phyloP scores from a whole-genome alignment of 139 green algal genomes.

The Limnomonas spitsbergensis region DNA sequence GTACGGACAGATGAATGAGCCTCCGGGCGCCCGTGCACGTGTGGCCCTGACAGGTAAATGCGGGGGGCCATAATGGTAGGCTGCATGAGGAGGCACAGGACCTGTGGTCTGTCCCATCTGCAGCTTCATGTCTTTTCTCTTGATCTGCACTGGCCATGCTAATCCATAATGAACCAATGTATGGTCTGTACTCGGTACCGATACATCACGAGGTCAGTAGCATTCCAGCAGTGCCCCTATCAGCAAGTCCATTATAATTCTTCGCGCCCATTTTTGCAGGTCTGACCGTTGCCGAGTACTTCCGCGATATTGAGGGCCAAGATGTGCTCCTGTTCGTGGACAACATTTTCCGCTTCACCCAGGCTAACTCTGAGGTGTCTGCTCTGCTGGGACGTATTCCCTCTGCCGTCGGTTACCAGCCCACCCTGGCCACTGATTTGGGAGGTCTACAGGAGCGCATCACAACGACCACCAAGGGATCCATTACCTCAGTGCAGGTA shows the following conservation, averaged over 20 bases:
- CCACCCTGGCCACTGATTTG: constrained; percentile 96
- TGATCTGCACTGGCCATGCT: neutral
- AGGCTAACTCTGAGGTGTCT: constrained; percentile 98
- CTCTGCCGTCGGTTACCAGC: constrained; percentile 99
- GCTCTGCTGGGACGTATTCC: constrained; percentile 97
- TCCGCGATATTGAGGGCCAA: constrained; percentile 98
- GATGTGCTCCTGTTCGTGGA: constrained; percentile 99
- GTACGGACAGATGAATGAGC: constrained; percentile 99
- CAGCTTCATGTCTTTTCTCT: neutral
- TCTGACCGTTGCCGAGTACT: constrained; percentile 98
- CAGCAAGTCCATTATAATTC: too few species aligned
- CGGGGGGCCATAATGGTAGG: too few species aligned
- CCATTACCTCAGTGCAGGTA: constrained; percentile 96
- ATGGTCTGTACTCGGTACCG: too few species aligned
- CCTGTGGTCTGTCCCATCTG: neutral
- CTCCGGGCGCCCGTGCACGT: constrained; percentile 93
- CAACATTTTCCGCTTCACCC: constrained; percentile 99
- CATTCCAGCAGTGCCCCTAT: too few species aligned
- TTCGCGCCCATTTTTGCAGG: too few species aligned
- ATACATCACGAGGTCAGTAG: too few species aligned
- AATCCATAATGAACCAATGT: too few species aligned
- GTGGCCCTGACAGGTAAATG: constrained; percentile 86
- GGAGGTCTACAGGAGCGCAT: constrained; percentile 97
- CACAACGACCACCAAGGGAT: constrained; percentile 97
- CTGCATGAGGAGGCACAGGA: neutral